These are phyloP conservation scores for Lentinula edodes DNA, from an alignment of 768 basidiomycete genomes.

Conservation along the genomic window DNA sequence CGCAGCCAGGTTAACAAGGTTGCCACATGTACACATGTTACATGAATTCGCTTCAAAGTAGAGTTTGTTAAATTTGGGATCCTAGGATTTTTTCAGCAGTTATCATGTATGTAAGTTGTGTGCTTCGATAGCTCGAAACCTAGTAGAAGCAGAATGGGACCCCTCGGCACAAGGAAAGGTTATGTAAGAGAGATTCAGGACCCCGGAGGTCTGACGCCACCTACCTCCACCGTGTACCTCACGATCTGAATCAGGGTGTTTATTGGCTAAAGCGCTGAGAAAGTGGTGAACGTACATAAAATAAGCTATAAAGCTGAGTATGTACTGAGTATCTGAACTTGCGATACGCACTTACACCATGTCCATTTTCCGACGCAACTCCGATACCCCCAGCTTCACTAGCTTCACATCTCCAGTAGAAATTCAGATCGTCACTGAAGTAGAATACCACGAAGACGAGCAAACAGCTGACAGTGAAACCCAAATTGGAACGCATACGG, in stretches of 20 bases:
- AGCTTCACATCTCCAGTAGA: constrained; percentile 3
- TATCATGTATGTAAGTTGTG: too few relatives aligned
- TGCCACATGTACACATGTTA: too few relatives aligned
- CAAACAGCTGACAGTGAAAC: not conserved
- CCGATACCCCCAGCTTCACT: not conserved
- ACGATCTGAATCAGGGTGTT: not conserved
- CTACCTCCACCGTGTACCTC: not conserved
- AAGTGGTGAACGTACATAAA: not conserved
- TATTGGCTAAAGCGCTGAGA: not conserved
- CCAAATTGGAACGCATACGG: not conserved
- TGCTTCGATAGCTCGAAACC: too few relatives aligned
- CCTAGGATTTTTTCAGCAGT: too few relatives aligned
- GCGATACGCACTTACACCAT: not conserved
- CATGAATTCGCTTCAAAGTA: too few relatives aligned
- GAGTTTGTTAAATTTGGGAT: too few relatives aligned
- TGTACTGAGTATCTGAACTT: not conserved
- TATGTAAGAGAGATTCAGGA: not conserved
- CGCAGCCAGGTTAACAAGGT: too few relatives aligned
- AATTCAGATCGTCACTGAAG: not conserved
- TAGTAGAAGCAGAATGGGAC: too few relatives aligned
- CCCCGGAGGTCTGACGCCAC: not conserved
- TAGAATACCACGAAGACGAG: constrained; percentile 2
- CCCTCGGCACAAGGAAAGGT: not conserved
- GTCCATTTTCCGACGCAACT: constrained; percentile 1
- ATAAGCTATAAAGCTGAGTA: not conserved